Base-by-base conservation (phyloP, 2,329 filamentous ascomycete genomes). In the Beauveria rudraprayagi region DNA sequence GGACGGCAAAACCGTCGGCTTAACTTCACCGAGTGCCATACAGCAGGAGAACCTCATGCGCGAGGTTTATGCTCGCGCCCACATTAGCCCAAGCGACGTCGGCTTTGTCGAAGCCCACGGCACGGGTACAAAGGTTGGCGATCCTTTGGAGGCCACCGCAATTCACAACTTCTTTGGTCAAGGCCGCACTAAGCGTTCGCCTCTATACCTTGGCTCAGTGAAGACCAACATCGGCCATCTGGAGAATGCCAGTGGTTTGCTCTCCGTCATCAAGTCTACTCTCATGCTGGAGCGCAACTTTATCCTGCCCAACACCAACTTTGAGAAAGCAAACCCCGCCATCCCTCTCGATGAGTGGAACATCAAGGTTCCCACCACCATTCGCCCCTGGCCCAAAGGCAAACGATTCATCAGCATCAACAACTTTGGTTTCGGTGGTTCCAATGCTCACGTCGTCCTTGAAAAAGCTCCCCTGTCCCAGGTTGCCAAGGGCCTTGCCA, bases 51-150 rank as follows among this genome's bases (percentile, higher is more conserved):
- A 65, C 1, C 67, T 77, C 3, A 79, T 78, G 22, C 66, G 71
- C 43, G 67, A 70, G 1, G 71, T 72, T 0, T 80, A 80, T 63
- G 43, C 62, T 0, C 63, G 65, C 8, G 68, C 67, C 2, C 66
- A 67, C 9, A 64, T 76, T n/a, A 63, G 66, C 26, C 68, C 68
- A 11, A 55, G 60, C 1, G 71, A 74, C 5, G 68, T 66, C 19
- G 70, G 68, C 4, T 76, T 70, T 56, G 65, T 77, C 41, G 81
- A 85, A 65, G 79, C 79, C 3, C 83, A 85, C 66, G 82, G 81
- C 19, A 84, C 82, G 0, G 82, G 82, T 7, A 85, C 83, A 19
- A 73, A 73, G 43, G 77, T 78, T 1, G 83, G 83, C 2, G 83
- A 85, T 62, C 81, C 81, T 0, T 77, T 80, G n/a, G 83, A 85